These are phyloP conservation scores for Exophiala aquamarina DNA, from an alignment of 2,329 filamentous ascomycete genomes.

Conservation along the genomic window DNA sequence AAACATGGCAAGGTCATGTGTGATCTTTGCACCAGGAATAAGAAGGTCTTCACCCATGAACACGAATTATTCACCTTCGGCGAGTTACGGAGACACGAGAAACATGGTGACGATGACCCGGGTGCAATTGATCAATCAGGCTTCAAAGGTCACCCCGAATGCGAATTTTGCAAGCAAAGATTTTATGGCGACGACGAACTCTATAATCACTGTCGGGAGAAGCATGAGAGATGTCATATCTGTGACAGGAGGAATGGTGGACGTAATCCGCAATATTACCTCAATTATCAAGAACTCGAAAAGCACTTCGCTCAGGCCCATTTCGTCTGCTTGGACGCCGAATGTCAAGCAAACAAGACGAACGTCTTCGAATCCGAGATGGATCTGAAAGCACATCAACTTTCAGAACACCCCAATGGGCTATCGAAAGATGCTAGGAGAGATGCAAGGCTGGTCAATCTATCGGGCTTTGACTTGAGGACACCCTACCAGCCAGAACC, in stretches of 20 bases:
- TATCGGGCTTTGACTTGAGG: conserved; percentile 80
- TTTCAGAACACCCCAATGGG: conserved; percentile 76
- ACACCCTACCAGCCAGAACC: conserved; percentile 66
- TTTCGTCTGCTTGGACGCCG: conserved; percentile 77
- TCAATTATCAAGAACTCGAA: conserved; percentile 83
- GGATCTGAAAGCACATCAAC: conserved; percentile 89
- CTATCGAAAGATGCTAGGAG: conserved; percentile 79
- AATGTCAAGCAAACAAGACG: conserved; percentile 96
- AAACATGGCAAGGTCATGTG: conserved; percentile 73
- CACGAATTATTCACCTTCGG: conserved; percentile 84
- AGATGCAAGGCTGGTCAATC: conserved; percentile 81
- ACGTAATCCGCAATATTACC: conserved; percentile 82
- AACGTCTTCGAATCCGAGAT: conserved; percentile 94
- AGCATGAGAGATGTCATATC: conserved; percentile 92
- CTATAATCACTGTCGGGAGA: conserved; percentile 88
- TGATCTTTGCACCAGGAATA: conserved; percentile 87
- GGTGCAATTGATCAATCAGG: conserved; percentile 90
- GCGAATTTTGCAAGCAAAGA: conserved; percentile 83
- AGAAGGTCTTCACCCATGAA: conserved; percentile 98
- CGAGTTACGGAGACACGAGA: conserved; percentile 84
- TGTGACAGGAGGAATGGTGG: conserved; percentile 70
- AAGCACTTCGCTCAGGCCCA: conserved; percentile 86
- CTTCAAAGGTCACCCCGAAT: conserved; percentile 93
- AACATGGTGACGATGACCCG: conserved; percentile 83
- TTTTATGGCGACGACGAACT: conserved; percentile 97